Evolutionary conservation across 768 basidiomycete species (phyloP).

Genomic region (Hysterangium stoloniferum): DNA sequence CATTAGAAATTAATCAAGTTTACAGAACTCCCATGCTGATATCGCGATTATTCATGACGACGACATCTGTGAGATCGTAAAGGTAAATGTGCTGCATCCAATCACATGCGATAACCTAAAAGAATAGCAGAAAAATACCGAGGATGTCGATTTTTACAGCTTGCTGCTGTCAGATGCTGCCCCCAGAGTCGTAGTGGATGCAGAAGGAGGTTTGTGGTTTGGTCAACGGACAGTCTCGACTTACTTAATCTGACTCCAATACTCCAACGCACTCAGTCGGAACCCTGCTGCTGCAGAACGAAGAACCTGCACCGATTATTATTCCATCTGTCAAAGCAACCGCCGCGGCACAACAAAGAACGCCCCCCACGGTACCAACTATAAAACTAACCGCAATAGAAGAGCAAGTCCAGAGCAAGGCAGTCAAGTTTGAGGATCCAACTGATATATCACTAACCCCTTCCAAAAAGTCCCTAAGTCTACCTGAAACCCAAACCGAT

Average conservation of each 20-base stretch:
- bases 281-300: no score
- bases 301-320: background rate
- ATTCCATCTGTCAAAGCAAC: background rate
- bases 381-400: background rate
- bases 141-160: background rate
- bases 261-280: background rate
- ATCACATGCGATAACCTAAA: background rate
- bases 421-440: background rate
- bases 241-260: background rate
- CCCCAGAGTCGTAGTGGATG: background rate
- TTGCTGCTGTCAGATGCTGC: background rate
- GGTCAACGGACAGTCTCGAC: background rate
- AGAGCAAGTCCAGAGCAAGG: background rate
- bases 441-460: background rate
- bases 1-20: background rate
- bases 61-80: background rate
- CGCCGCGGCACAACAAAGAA: background rate
- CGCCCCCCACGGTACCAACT: background rate
- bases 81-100: background rate
- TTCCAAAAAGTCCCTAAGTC: background rate
- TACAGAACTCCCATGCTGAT: background rate
- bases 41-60: conserved; percentile 7
- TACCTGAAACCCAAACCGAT: background rate
- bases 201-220: conserved; percentile 7
- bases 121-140: background rate